Base-by-base conservation (phyloP, 2,329 filamentous ascomycete genomes). In the Aplosporella prunicola region DNA sequence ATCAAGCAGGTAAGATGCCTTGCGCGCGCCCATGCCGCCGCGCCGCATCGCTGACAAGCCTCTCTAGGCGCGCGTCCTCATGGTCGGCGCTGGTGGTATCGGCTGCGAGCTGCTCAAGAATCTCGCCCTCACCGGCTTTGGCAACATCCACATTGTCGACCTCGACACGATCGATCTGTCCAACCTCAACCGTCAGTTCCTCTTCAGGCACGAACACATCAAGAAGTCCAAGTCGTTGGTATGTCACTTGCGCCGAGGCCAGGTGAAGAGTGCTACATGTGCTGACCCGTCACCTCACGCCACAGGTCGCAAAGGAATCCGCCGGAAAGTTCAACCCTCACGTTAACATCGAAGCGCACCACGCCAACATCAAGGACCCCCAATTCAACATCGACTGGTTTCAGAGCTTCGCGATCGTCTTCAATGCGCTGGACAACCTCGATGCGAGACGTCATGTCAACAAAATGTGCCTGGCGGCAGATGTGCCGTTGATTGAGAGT, bases 41-140 rank as follows among this genome's bases (percentile, higher is more conserved):
- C 6, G n/a, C 28, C 11, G 9, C 15, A 30, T 35, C 39, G 43
- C 57, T 61, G 41, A 61, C 45, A 13, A 10, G 33, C 29, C 38
- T 40, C 46, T 23, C 43, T 63, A 94, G 87, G 76, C 86, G 44
- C 82, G 80, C 45, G 81, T 95, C 36, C 72, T 98, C 41, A 86
- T 98, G 70, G 89, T 98, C 40, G 91, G 91, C 52, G 91, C 91
- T 39, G 91, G 91, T 44, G 91, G 91, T 45, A 98, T 98, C 56
- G 91, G 91, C 50, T 98, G 91, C 65, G 91, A 98, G 65, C 73
- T 98, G 6, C 76, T 98, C 46, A 98, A 98, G 70, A 94, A 96
- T 61, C 78, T 98, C 40, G 86, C 89, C 29, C 78, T 94, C 32
- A 82, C 80, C 28, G 88, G 89, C 48, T 98, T 94, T 51, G 86